Base-by-base conservation (phyloP, 495 filamentous ascomycete genomes). In the Hyaloscypha finlandica region DNA sequence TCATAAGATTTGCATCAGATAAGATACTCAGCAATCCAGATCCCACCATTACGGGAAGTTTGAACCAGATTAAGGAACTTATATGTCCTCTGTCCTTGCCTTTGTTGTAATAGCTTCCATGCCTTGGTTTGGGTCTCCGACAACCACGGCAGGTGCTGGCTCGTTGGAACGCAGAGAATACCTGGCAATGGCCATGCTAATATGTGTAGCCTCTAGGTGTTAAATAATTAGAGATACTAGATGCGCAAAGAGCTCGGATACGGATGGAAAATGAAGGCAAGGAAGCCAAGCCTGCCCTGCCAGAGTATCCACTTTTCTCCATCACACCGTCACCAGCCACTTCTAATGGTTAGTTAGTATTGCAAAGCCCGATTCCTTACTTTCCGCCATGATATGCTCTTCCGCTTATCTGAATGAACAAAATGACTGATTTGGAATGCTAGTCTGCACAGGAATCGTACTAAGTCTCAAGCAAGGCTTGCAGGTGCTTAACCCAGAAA, bases 21-120 rank as follows among this genome's bases (percentile, higher is more conserved):
- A 62, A 67, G 33, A 19, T 62, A 1, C 62, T 37, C 4, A 62
- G 65, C 29, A 14, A 25, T n/a, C 48, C 59, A 16, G 65, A 67
- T 30, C 0, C 48, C 8, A 29, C 14, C 14, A 53, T 61, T n/a
- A 16, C 33, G 20, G 2, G 35, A 22, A 53, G 16, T 20, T 9
- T 67, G 2, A 67, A 62, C 6, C 12, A 29, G 16, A 2, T 51
- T 67, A 61, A 54, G 65, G 31, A 52, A 8, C 22, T 20, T 12
- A n/a, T 12, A 11, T 12, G 20, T 39, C 5, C 19, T 39, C 9
- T n/a, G 14, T 39, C 6, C 6, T 53, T 2, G 22, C 51, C 9
- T 37, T 37, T 37, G 25, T 37, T 37, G 3, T 37, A 12, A 37
- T 37, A 37, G 35, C 12, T 12, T 37, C 35, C 6, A 37, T 37